phyloP scores from a whole-genome alignment of 768 basidiomycete species.

The Russula abietina region DNA sequence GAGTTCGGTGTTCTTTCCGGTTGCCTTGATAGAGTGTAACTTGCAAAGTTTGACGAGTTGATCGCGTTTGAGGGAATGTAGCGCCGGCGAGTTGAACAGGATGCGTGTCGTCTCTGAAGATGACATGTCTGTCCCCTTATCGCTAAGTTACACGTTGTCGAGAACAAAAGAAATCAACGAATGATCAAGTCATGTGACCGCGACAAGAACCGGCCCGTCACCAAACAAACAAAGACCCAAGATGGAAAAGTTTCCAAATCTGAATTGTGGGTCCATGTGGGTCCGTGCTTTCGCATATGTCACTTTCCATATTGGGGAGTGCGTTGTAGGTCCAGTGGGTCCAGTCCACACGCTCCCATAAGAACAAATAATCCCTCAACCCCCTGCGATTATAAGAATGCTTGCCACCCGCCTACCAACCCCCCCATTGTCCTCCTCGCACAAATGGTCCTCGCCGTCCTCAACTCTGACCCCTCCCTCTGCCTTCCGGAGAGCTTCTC shows the following conservation, averaged over 20 bases:
- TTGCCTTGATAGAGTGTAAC: constrained; percentile 70
- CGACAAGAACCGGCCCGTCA: neutral
- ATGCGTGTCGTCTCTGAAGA: constrained; percentile 68
- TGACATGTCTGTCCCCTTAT: constrained; percentile 35
- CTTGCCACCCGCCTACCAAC: neutral
- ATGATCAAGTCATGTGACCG: constrained; percentile 10
- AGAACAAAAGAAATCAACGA: neutral
- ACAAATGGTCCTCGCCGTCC: constrained; percentile 19
- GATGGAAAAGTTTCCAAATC: constrained; percentile 8
- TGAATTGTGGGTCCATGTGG: constrained; percentile 15
- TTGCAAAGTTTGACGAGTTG: constrained; percentile 85
- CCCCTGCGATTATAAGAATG: constrained; percentile 11
- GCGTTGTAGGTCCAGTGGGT: constrained; percentile 4
- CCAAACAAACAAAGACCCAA: neutral
- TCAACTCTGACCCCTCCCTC: constrained; percentile 9
- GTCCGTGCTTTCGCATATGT: constrained; percentile 3
- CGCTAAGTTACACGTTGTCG: too few species aligned
- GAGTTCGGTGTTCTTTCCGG: constrained; percentile 73
- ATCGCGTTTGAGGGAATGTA: constrained; percentile 77
- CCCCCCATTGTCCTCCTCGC: neutral
- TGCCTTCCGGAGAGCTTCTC: neutral
- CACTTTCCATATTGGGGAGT: neutral
- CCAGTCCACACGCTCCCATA: neutral
- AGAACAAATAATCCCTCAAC: neutral
- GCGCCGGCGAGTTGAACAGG: constrained; percentile 76